These are phyloP conservation scores for Phytophthora agathidicida DNA, from an alignment of 352 stramenopile genomes.

Conservation along the genomic window DNA sequence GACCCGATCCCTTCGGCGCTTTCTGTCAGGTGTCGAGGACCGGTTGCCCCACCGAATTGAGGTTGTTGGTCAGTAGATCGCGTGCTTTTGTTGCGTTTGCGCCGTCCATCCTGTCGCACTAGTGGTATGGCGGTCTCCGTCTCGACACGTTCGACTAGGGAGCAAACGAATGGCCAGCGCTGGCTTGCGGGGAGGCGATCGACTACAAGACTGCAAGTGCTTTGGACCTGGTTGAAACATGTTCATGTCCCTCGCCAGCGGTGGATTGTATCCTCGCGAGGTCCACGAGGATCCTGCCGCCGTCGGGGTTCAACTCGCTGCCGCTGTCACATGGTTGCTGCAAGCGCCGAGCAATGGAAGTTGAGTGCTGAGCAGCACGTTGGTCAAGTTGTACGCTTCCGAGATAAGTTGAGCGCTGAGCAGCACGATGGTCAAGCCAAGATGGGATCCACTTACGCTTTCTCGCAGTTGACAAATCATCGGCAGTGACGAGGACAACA, in stretches of 20 bases:
- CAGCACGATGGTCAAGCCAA: too few species aligned
- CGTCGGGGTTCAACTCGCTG: background rate
- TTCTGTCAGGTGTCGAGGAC: too few species aligned
- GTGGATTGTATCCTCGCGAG: slow-evolving; percentile 13
- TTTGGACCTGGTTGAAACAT: slow-evolving; percentile 19
- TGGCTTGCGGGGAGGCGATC: too few species aligned
- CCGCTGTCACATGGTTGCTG: too few species aligned
- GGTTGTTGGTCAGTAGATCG: slow-evolving; percentile 10
- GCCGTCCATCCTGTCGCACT: background rate
- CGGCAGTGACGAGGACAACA: background rate
- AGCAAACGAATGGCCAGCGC: slow-evolving; percentile 2
- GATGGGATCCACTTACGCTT: slow-evolving; percentile 3
- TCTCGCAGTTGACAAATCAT: slow-evolving; percentile 1
- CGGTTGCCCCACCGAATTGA: slow-evolving; percentile 11
- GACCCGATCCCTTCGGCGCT: too few species aligned
- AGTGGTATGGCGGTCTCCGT: background rate
- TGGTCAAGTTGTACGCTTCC: background rate
- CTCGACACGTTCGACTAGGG: too few species aligned
- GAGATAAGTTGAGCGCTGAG: too few species aligned
- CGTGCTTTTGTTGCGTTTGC: background rate
- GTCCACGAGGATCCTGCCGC: background rate
- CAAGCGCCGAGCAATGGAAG: background rate
- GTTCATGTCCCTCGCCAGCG: slow-evolving; percentile 18
- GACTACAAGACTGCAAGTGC: slow-evolving; percentile 5
- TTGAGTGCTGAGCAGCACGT: slow-evolving; percentile 1